Base-by-base conservation (phyloP, 2,329 filamentous ascomycete genomes). In the Xylaria sp. region DNA sequence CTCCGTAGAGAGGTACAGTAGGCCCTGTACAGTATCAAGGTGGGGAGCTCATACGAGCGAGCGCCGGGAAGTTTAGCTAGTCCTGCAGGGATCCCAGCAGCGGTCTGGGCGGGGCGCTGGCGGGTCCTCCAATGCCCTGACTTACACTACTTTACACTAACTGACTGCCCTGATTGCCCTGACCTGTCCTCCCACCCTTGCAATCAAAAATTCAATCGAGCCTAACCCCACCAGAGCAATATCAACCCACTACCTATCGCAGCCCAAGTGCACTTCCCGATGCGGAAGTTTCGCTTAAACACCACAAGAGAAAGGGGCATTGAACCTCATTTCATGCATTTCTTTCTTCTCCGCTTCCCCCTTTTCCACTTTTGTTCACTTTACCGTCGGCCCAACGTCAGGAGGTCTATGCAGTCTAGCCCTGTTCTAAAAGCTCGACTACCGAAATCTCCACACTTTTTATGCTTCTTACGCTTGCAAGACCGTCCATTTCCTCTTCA, bases 401-500 rank as follows among this genome's bases (percentile, higher is more conserved):
- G 32, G 36, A 55, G 63, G 50, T 55, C 63, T 63, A 66, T 68
- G 66, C 63, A 52, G 63, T 60, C 56, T 63, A 36, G 63, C 66
- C 62, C 63, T 62, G 58, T 66, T 53, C 60, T 65, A 56, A 60
- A 43, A 68, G 15, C 57, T 63, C 60, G 67, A 71, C 69, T 71
- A 71, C 69, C 69, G 66, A 69, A 56, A 65, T 65, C 45, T 18
- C 67, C 67, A 69, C 64, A 55, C 64, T 53, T 23, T 55, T 45
- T 32, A 53, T 20, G n/a, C 50, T 50, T 66, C 50, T 46, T 18
- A 63, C 15, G 4, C 48, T 43, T 59, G 34, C 59, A 59, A 53
- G 34, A 46, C 28, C 9, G 43, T 43, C 25, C 36, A 23, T 36
- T 30, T 50, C 34, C n/a, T 57, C 20, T 23, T 34, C 23, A 39